Base-by-base conservation (phyloP, 768 basidiomycete species). In the Paxillus involutus region DNA sequence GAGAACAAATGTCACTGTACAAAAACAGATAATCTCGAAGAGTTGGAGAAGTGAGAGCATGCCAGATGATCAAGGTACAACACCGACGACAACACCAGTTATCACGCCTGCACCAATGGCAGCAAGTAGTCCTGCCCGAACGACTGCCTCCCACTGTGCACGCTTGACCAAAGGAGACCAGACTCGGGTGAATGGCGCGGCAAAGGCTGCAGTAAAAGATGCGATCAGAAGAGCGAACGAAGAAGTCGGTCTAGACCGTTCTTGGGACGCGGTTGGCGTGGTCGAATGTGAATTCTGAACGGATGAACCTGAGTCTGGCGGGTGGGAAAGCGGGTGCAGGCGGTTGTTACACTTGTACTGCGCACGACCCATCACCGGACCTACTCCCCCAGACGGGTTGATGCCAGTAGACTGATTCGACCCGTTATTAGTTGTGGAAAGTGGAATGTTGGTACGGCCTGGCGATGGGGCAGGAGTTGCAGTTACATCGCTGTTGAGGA, bases 101-200 rank as follows among this genome's bases (percentile, higher is more conserved):
- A 80, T 35, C 11, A 50, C 59, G 3, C 65, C 56, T 16, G 72
- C 65, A 1, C 73, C 50, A 13, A 85, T 26, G 24, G 81, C 70
- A 0, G 81, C 82, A 10, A 83, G 59, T 0, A 73, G 29, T 42
- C 74, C 76, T 2, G 85, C 85, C 35, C 87, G 75, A 26, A 88
- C 73, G 29, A 91, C 87, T 29, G 91, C 86, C 69, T 91, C 89
- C 91, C 90, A 92, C 61, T 93, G 91, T 3, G 83, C 88, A n/a
- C 91, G 78, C 48, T 81, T 78, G 47, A 91, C 82, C 52, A 86
- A 76, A 14, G 88, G 84, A 55, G 80, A 88, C 47, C 88, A 75
- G 19, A 92, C 75, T 39, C 76, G 78, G 41, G 90, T 90, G 53
- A 92, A 71, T 32, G 88, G 86, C 19, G 80, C 72, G 17, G 83